Evolutionary conservation across 148 eudicot genomes (phyloP), one percentile per base, ranked within the genome.

Genomic region (Rhododendron williamsianum): DNA sequence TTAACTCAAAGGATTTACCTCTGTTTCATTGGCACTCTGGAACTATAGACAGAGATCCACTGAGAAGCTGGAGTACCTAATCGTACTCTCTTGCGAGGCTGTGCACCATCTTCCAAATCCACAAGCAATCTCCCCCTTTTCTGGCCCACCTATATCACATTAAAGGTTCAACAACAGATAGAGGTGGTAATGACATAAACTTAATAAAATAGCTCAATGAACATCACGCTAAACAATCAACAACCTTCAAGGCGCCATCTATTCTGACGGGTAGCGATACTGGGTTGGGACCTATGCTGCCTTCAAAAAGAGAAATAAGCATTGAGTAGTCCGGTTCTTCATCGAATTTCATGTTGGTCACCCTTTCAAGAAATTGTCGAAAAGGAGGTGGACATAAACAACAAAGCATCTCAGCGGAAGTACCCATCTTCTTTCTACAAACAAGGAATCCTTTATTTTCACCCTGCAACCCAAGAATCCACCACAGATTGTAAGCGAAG

Each of bases 381-480:
- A 91, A 91, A 23, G 90, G 91, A 1, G 89, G 86, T 33, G 93
- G 93, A 77, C 91, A 89, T 82, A 88, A 86, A 63, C 82, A 87
- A 79, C 91, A 91, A 77, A 91, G 91, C 63, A 83, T 74, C 63
- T 89, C 90, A 45, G 91, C 82, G 6, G 93, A 85, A 65, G 91
- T 91, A 46, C 89, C 84, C 93, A 91, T 91, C 89, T 91, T 91
- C 88, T 91, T 89, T 69, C 87, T 89, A 81, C 92, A 89, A 30
- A 91, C 92, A 51, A 89, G 90, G 78, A 91, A 91, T 43, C 91
- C 89, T 90, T 91, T 91, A 81, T 89, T 91, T 51, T 91, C 93
- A 27, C 93, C 93, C 93, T 91, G 88, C 83, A 87, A 33, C 25
- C 83, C 45, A 43, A 78, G 60, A 82, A 45, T 36, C 80, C 88